phyloP scores from a whole-genome alignment of 495 filamentous ascomycete genomes.

The Oleoguttula mirabilis region DNA sequence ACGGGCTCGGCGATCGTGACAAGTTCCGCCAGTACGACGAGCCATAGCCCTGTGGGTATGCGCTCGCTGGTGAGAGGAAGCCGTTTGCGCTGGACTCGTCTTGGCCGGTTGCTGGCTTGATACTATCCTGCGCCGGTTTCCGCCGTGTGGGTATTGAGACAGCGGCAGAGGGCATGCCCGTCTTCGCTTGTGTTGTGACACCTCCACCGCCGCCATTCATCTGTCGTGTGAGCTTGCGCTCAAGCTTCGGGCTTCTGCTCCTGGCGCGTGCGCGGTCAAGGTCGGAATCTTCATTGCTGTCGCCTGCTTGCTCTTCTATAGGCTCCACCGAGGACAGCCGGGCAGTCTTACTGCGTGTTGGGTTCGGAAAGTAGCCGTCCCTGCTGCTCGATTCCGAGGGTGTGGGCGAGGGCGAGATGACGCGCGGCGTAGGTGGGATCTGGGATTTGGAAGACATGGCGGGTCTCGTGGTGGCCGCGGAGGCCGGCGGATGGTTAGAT shows the following conservation, averaged over 20 bases:
- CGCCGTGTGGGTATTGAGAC: constrained; percentile 2
- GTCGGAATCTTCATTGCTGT: constrained; percentile 25
- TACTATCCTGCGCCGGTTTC: constrained; percentile 10
- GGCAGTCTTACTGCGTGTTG: constrained; percentile 26
- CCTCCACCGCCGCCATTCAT: constrained; percentile 2
- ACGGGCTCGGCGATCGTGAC: constrained; percentile 76
- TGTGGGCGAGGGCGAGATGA: constrained; percentile 35
- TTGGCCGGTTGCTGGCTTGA: constrained; percentile 2
- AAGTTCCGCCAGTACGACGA: constrained; percentile 60
- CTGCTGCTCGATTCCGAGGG: constrained; percentile 28
- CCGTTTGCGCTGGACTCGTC: constrained; percentile 39
- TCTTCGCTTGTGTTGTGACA: constrained; percentile 11
- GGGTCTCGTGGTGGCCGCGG: no score
- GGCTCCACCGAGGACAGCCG: constrained; percentile 21
- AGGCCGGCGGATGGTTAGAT: no score
- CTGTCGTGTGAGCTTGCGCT: constrained; percentile 7
- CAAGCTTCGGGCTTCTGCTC: constrained; percentile 25
- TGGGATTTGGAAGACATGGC: constrained; percentile 29
- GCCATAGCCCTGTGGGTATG: constrained; percentile 22
- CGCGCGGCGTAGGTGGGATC: constrained; percentile 31
- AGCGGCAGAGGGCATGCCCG: constrained; percentile 11
- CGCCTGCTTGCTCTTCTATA: constrained; percentile 14
- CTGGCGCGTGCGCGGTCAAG: constrained; percentile 24
- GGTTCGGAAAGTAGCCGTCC: constrained; percentile 32
- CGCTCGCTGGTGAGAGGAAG: constrained; percentile 54